These are phyloP conservation scores for Lactarius vividus DNA, from an alignment of 768 basidiomycete genomes.

Conservation along the genomic window DNA sequence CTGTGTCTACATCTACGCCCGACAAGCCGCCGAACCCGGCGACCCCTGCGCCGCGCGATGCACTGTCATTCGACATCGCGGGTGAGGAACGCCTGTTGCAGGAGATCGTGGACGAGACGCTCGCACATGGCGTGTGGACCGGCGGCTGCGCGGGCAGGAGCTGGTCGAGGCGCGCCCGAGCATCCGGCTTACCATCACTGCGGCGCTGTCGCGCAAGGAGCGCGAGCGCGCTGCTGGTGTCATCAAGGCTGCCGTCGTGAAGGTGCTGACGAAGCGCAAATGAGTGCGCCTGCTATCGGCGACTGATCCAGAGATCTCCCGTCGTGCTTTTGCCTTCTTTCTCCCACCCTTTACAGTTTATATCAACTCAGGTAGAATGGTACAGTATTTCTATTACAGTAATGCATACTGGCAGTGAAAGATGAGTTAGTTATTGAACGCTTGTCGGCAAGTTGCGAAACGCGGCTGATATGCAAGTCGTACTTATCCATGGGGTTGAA, in stretches of 20 bases:
- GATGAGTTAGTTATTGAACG: no score
- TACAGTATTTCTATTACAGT: no score
- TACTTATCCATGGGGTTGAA: no score
- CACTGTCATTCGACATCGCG: constrained; percentile 50
- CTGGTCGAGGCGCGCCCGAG: constrained; percentile 76
- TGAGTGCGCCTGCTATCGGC: constrained; percentile 27
- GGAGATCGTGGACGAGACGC: constrained; percentile 86
- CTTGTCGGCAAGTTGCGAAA: no score
- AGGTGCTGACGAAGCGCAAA: constrained; percentile 64
- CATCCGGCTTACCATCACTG: constrained; percentile 77
- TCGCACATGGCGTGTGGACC: constrained; percentile 82
- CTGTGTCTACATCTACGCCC: constrained; percentile 25
- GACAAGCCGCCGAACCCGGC: constrained; percentile 50
- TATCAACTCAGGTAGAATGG: no score
- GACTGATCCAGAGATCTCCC: no score
- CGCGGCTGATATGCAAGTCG: no score
- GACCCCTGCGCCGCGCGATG: constrained; percentile 47
- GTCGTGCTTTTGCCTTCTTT: no score
- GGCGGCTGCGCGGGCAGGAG: constrained; percentile 82
- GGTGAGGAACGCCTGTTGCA: constrained; percentile 81
- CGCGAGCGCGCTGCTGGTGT: constrained; percentile 81
- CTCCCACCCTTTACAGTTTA: no score
- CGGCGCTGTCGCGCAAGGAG: constrained; percentile 86
- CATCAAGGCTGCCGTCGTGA: constrained; percentile 56
- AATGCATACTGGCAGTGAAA: no score